Evolutionary conservation across 176 grass and related monocot species (phyloP).

Genomic region (Cenchrus fungigraminus): DNA sequence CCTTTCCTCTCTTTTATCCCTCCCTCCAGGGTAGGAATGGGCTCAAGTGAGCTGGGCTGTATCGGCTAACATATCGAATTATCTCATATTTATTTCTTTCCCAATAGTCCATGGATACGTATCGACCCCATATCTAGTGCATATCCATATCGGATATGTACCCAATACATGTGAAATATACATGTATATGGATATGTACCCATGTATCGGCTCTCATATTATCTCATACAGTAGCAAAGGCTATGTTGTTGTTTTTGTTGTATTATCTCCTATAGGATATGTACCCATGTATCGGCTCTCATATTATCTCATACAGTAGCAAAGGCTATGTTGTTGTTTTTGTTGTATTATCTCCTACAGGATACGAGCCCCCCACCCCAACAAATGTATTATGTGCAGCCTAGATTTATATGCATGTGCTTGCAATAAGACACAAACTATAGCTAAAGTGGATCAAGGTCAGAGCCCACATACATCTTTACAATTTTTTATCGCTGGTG

Average conservation of each 20-base stretch:
- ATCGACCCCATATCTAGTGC: neutral
- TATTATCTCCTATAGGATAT: too few species aligned
- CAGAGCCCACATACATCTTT: neutral
- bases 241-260: too few species aligned
- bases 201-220: too few species aligned
- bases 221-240: too few species aligned
- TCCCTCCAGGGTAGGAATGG: neutral
- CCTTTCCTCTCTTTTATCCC: neutral
- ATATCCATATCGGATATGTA: neutral
- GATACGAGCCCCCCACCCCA: too few species aligned
- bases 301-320: too few species aligned
- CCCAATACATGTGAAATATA: too few species aligned
- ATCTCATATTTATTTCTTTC: neutral
- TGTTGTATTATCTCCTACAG: too few species aligned
- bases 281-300: too few species aligned
- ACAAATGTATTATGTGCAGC: neutral
- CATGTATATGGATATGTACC: neutral
- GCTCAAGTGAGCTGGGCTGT: neutral
- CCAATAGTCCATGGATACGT: neutral
- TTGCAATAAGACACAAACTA: slow-evolving; percentile 2
- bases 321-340: too few species aligned
- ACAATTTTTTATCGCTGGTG: neutral
- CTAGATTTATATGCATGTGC: neutral
- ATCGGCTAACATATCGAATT: neutral
- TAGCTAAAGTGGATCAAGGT: neutral